Evolutionary conservation across 164 flowering plant species (phyloP).

Genomic region (Saururus chinensis): DNA sequence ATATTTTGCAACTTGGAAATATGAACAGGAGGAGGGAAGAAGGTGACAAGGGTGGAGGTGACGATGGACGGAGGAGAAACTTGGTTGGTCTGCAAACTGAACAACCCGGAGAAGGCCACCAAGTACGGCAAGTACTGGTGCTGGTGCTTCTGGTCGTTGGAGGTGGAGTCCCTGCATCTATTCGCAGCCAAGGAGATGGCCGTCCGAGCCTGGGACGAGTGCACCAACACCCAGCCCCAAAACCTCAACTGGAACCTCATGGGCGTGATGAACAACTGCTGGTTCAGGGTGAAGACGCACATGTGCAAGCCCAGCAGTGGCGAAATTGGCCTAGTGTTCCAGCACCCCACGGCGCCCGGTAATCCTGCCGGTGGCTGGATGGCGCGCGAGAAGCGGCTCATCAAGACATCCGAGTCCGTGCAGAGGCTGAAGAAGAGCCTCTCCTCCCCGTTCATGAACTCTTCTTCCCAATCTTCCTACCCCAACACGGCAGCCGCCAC

Average conservation of each 20-base stretch:
- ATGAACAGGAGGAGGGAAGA: constrained; percentile 74
- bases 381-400: constrained; percentile 45
- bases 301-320: constrained; percentile 67
- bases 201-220: constrained; percentile 92
- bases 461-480: constrained; percentile 28
- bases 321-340: constrained; percentile 83
- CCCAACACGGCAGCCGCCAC: too few species aligned
- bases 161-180: constrained; percentile 71
- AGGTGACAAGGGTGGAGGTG: constrained; percentile 89
- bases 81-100: constrained; percentile 57
- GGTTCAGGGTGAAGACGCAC: constrained; percentile 80
- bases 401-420: constrained; percentile 33
- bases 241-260: constrained; percentile 92
- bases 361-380: constrained; percentile 95
- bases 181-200: constrained; percentile 80
- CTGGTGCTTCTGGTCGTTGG: constrained; percentile 98
- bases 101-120: constrained; percentile 75
- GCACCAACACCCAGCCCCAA: constrained; percentile 90
- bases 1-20: too few species aligned
- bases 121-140: constrained; percentile 89
- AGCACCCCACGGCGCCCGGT: constrained; percentile 82
- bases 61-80: constrained; percentile 87
- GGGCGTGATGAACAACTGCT: constrained; percentile 99
- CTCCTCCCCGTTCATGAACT: constrained; percentile 81
- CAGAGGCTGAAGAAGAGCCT: constrained; percentile 55